Evolutionary conservation across 805 yeast species (phyloP).

Genomic region (Blastobotrys americana): DNA sequence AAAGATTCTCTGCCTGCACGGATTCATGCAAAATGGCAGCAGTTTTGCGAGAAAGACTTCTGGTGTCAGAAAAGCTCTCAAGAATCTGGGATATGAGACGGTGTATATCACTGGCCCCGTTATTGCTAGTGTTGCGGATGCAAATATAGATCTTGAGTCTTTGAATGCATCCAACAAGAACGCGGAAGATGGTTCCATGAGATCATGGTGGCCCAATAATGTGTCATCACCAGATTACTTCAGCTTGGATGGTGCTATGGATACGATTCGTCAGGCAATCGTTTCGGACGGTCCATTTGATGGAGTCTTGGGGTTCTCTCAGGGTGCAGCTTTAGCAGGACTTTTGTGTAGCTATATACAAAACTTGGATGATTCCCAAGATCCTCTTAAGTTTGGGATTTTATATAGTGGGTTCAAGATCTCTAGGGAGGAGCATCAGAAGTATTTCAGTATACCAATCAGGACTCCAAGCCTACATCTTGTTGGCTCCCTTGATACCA

Average conservation of each 20-base stretch:
- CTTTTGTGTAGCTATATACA: conserved; percentile 55
- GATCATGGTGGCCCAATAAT: conserved; percentile 75
- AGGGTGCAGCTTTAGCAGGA: conserved; percentile 87
- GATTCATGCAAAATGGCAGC: conserved; percentile 71
- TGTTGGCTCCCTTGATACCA: conserved; percentile 79
- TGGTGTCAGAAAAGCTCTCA: conserved; percentile 73
- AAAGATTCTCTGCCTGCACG: conserved; percentile 80
- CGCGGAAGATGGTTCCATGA: conserved; percentile 39
- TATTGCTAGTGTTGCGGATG: conserved; percentile 54
- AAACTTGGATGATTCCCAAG: conserved; percentile 45
- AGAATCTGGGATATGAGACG: conserved; percentile 58
- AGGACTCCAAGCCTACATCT: conserved; percentile 56
- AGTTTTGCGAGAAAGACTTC: conserved; percentile 83
- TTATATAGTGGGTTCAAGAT: conserved; percentile 58
- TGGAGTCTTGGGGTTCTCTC: conserved; percentile 87
- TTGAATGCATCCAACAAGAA: conserved; percentile 39
- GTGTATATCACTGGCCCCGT: conserved; percentile 77
- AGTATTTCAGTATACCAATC: conserved; percentile 29
- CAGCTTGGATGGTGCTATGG: conserved; percentile 38
- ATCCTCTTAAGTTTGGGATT: conserved; percentile 60
- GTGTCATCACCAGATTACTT: conserved; percentile 29
- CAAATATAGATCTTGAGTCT: conserved; percentile 58
- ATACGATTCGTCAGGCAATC: conserved; percentile 47
- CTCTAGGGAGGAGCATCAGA: conserved; percentile 24
- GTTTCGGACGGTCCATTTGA: conserved; percentile 71